phyloP scores from a whole-genome alignment of 257 asterid species.

The Agastache rugosa region DNA sequence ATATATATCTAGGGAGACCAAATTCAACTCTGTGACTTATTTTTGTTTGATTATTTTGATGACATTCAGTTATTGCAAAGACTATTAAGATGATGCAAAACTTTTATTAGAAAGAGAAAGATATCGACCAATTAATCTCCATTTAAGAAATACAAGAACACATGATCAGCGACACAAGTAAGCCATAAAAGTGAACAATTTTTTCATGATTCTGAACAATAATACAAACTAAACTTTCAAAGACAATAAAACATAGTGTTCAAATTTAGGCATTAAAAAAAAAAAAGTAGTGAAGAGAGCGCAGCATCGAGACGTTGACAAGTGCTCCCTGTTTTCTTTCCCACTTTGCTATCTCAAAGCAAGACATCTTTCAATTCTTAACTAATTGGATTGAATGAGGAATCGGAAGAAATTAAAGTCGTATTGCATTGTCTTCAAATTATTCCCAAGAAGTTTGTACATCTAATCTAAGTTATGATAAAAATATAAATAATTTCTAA shows the following conservation, averaged over 20 bases:
- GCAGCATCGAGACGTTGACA: slow-evolving; percentile 33
- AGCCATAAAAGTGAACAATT: neutral
- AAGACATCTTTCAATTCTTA: slow-evolving; percentile 26
- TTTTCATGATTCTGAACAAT: neutral
- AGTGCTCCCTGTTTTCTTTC: slow-evolving; percentile 13
- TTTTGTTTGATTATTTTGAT: no score
- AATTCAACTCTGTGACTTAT: no score
- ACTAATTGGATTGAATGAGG: neutral
- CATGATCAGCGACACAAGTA: no score
- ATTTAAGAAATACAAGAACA: no score
- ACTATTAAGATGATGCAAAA: no score
- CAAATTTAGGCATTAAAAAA: neutral
- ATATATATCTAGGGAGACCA: no score
- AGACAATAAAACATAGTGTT: neutral
- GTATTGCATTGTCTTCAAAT: neutral
- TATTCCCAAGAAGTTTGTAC: neutral
- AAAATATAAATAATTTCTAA: neutral
- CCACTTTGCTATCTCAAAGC: slow-evolving; percentile 45
- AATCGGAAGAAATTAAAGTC: neutral
- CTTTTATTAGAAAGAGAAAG: no score
- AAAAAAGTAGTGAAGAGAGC: slow-evolving; percentile 26
- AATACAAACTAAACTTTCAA: neutral
- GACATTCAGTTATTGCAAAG: no score
- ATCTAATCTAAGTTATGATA: no score
- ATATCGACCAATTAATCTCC: no score